phyloP scores from a whole-genome alignment of 345 rosid species.

The Brassica juncea region DNA sequence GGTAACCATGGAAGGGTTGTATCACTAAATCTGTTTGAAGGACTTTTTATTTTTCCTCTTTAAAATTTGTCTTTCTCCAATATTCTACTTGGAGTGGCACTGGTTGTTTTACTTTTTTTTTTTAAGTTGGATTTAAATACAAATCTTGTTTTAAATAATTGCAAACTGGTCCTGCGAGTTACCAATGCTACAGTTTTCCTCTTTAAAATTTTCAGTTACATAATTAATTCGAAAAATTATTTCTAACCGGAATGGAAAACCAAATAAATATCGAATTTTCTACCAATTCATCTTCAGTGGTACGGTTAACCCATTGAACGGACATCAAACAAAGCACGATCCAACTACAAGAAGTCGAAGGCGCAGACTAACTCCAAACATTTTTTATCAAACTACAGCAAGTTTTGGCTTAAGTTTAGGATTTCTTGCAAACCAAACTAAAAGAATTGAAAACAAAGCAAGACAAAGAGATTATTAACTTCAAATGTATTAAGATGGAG shows the following conservation, averaged over 20 bases:
- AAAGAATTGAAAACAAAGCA: not conserved
- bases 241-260: not conserved
- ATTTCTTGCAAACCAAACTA: not conserved
- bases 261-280: not conserved
- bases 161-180: too few relatives aligned
- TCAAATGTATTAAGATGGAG: constrained; percentile 24
- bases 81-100: too few relatives aligned
- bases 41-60: too few relatives aligned
- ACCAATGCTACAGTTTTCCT: not conserved
- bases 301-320: not conserved
- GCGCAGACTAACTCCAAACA: not conserved
- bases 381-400: not conserved
- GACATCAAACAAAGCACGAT: not conserved
- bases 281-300: not conserved
- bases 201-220: not conserved
- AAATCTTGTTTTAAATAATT: too few relatives aligned
- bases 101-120: too few relatives aligned
- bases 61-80: too few relatives aligned
- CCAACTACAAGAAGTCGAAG: not conserved
- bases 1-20: too few relatives aligned
- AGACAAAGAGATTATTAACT: not conserved
- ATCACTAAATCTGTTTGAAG: too few relatives aligned
- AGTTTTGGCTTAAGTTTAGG: not conserved
- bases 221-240: too few relatives aligned
- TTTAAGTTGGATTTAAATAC: too few relatives aligned